Evolutionary conservation across 805 yeast genomes (phyloP).

Genomic region (Kuraishia ogatae): DNA sequence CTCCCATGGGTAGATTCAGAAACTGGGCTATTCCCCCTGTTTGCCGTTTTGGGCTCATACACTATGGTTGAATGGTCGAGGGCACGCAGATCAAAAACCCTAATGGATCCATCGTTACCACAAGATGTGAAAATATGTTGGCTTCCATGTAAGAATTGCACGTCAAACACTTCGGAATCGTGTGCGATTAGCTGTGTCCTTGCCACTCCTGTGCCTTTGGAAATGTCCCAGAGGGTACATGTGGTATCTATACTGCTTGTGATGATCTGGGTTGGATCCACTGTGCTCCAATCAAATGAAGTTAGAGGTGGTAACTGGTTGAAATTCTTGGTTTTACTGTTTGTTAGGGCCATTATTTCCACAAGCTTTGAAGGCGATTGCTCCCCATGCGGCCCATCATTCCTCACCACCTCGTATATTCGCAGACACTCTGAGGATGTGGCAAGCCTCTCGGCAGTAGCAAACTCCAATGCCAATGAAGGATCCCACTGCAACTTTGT

Average conservation of each 20-base stretch:
- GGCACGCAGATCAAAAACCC: conserved; percentile 84
- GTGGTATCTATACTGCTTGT: conserved; percentile 93
- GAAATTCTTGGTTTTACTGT: conserved; percentile 34
- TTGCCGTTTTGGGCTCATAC: conserved; percentile 57
- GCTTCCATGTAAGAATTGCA: conserved; percentile 67
- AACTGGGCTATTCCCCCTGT: conserved; percentile 1
- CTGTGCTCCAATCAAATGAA: conserved; percentile 85
- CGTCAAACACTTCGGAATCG: conserved; percentile 92
- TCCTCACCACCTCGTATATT: conserved; percentile 25
- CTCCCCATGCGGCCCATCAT: conserved; percentile 5
- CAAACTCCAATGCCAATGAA: conserved; percentile 18
- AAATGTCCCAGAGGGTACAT: conserved; percentile 91
- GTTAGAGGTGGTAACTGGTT: conserved; percentile 79
- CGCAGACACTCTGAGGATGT: conserved; percentile 68
- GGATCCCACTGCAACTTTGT: conserved; percentile 75
- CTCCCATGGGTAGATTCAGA: conserved; percentile 2
- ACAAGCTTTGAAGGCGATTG: conserved; percentile 13
- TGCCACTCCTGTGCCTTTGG: conserved; percentile 52
- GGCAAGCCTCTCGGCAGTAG: conserved; percentile 39
- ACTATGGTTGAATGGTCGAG: conserved; percentile 92
- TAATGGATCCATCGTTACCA: conserved; percentile 90
- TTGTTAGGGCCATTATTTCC: conserved; percentile 31
- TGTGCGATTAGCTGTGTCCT: conserved; percentile 95
- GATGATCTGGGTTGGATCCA: conserved; percentile 61
- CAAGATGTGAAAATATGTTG: conserved; percentile 82